Evolutionary conservation across 2,329 filamentous ascomycete genomes (phyloP).

Genomic region (Penicillium sclerotigenum): DNA sequence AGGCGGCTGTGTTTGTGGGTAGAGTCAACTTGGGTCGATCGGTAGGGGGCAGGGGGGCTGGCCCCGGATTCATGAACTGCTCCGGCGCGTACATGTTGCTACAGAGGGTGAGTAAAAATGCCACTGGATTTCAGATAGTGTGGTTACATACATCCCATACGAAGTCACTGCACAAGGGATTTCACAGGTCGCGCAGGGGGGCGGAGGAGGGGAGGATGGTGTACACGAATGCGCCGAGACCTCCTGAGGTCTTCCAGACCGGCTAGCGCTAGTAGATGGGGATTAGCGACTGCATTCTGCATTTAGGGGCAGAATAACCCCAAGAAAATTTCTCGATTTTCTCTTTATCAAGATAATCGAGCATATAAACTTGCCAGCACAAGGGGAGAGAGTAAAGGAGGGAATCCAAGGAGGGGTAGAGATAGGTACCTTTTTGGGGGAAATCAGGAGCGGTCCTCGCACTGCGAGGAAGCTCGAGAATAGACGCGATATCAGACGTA

Average conservation of each 20-base stretch:
- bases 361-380: not conserved
- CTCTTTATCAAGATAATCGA: not conserved
- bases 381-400: not conserved
- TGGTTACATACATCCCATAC: constrained; percentile 36
- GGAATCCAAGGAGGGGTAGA: constrained; percentile 5
- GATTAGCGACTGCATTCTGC: constrained; percentile 7
- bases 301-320: not conserved
- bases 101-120: constrained; percentile 7
- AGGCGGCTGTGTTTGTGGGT: constrained; percentile 70
- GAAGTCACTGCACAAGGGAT: constrained; percentile 28
- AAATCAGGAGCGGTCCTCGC: constrained; percentile 21
- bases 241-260: constrained; percentile 21
- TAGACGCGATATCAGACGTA: constrained; percentile 5
- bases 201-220: not conserved
- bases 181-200: not conserved
- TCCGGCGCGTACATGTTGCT: constrained; percentile 59
- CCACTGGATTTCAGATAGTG: not conserved
- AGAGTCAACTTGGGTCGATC: constrained; percentile 79
- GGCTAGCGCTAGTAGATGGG: constrained; percentile 8
- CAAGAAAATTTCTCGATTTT: not conserved
- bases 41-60: constrained; percentile 83
- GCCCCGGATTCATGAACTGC: constrained; percentile 94
- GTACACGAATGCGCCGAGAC: constrained; percentile 23
- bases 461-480: constrained; percentile 24
- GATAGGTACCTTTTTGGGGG: constrained; percentile 5